Base-by-base conservation (phyloP, 2,329 filamentous ascomycete genomes). In the Fusarium vanettenii region DNA sequence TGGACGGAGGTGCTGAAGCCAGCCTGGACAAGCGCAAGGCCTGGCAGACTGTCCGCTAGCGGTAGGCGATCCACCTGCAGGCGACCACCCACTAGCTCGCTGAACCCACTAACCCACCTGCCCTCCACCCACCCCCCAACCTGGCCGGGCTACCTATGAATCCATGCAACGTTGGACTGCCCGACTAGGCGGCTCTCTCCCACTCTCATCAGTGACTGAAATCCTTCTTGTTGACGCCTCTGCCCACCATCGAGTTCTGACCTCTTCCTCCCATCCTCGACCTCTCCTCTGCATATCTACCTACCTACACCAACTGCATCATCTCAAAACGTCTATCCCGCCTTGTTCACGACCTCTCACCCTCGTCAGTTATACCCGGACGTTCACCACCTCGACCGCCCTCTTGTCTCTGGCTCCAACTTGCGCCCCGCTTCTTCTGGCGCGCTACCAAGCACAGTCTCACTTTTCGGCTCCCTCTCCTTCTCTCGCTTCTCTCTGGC, bases 131-230 rank as follows among this genome's bases (percentile, higher is more conserved):
- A 70, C 43, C 22, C 43, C 43, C 43, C 43, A 16, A 48, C 43
- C 43, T 25, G 22, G n/a, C n/a, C 20, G 39, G 39, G 35, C 35
- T 45, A 52, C 48, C 48, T 22, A 63, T 64, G 41, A 35, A 50
- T 69, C 71, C 71, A 78, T 79, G 78, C 77, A 79, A 79, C 78
- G 78, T 79, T 79, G 71, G 69, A 79, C 76, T 79, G 72, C 67
- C 72, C 70, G 67, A 65, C 70, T 60, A 57, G 66, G 72, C 70
- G 67, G 71, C 73, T 74, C 73, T 74, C 73, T 67, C 55, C 66
- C 65, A 60, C 61, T 72, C 13, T 33, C 52, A 20, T 18, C 56
- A 56, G 60, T 66, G 55, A 48, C 25, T 64, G 70, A 75, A 75
- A 75, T 77, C 75, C 75, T 77, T 78, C 73, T 73, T 73, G 73